Base-by-base conservation (phyloP, 2,329 filamentous ascomycete species). In the Ceratocystis cacaofunesta region DNA sequence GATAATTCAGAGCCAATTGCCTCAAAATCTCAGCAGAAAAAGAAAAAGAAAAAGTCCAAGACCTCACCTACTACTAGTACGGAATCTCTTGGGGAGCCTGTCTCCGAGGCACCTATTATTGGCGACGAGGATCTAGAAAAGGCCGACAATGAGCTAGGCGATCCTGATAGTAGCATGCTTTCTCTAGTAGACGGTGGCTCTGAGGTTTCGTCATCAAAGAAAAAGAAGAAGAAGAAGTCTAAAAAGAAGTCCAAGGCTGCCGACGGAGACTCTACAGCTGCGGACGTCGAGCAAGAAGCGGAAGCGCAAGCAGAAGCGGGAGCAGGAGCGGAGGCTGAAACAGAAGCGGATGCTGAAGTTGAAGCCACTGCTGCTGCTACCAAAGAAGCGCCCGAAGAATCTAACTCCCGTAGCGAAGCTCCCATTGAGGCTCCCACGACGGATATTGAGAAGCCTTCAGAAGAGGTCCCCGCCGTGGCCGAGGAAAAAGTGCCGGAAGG, bases 391-490 rank as follows among this genome's bases (percentile, higher is more conserved):
- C 1, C 55, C 8, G 55, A 32, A 58, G 28, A 58, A 36, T 30
- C 43, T 60, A 66, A 68, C n/a, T 5, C 64, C 15, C n/a, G 66
- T 55, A 28, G 63, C 52, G 64, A 50, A 28, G 65, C 48, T 30
- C 60, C 50, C 43, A n/a, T 17, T 5, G 50, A 64, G 8, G 30
- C 60, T 6, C 44, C 64, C 10, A 57, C 65, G 3, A 41, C 19
- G 0, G 48, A 25, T 12, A 63, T 50, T 25, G 52, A 43, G 15
- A 46, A 43, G 19, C 6, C 32, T n/a, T 5, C 64, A 22, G 66
- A 69, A 70, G 68, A 64, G 41, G 43, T 64, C 58, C 52, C 69
- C 22, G 25, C 48, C 32, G 62, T 66, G 32, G 58, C 41, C 8
- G 28, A 62, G 15, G 60, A 62, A 17, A 44, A 61, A 25, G 61